phyloP scores from a whole-genome alignment of 768 basidiomycete species.

The Calocera cornea region DNA sequence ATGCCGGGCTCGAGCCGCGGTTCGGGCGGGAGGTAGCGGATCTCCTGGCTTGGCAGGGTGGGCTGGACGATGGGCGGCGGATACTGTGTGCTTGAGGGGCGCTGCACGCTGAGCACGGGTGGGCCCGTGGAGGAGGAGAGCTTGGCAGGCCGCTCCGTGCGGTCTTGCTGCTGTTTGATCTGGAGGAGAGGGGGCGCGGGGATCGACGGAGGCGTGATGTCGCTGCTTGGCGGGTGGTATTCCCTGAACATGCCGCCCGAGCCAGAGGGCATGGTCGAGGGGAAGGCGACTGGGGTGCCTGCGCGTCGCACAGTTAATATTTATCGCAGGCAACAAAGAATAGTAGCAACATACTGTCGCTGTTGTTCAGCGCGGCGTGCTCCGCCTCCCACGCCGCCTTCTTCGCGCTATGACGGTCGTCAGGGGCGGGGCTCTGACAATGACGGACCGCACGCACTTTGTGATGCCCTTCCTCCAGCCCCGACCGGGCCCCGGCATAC shows the following conservation, averaged over 20 bases:
- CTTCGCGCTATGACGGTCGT: conserved; percentile 4
- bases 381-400: not conserved
- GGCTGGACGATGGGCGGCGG: not conserved
- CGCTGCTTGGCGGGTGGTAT: conserved; percentile 1
- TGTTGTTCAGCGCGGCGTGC: not conserved
- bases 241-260: not conserved
- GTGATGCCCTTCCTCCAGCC: conserved; percentile 5
- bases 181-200: not conserved
- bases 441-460: not conserved
- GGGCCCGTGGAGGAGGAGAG: not conserved
- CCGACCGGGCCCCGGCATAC: not conserved
- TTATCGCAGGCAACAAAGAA: not conserved
- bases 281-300: not conserved
- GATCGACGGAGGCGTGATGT: not conserved
- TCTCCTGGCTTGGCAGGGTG: not conserved
- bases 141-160: not conserved
- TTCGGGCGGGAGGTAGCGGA: not conserved
- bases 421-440: not conserved
- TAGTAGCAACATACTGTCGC: not conserved
- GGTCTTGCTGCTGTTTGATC: not conserved
- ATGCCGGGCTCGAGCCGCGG: not conserved
- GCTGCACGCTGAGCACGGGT: not conserved
- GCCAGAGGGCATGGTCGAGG: not conserved
- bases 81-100: not conserved
- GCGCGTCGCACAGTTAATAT: not conserved